phyloP scores from a whole-genome alignment of 495 filamentous ascomycete species.

The Ascodesmis nigricans region DNA sequence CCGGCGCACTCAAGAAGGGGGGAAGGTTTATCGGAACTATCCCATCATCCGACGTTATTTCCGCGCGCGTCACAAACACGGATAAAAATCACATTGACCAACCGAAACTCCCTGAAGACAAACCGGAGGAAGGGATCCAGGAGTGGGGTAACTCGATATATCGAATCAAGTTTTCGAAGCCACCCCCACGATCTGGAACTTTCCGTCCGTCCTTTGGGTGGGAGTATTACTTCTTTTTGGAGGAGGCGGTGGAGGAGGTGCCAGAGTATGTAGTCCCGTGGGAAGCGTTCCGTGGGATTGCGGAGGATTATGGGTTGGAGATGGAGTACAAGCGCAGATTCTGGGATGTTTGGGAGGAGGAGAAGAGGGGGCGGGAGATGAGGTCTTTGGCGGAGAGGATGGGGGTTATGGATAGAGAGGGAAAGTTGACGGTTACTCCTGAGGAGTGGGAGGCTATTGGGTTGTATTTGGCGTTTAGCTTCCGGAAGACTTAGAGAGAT shows the following conservation, averaged over 20 bases:
- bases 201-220: conserved; percentile 92
- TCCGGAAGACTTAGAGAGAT: conserved; percentile 20
- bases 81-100: conserved; percentile 31
- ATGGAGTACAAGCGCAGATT: conserved; percentile 80
- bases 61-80: conserved; percentile 32
- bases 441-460: conserved; percentile 22
- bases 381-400: conserved; percentile 77
- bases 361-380: conserved; percentile 58
- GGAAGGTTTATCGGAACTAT: conserved; percentile 84
- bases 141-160: conserved; percentile 85
- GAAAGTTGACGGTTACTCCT: conserved; percentile 11
- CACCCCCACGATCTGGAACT: conserved; percentile 33
- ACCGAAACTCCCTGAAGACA: conserved; percentile 12
- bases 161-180: conserved; percentile 60
- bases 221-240: conserved; percentile 89
- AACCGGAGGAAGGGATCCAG: conserved; percentile 17
- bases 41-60: conserved; percentile 77
- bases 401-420: conserved; percentile 53
- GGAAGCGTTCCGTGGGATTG: conserved; percentile 85
- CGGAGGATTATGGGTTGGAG: conserved; percentile 91
- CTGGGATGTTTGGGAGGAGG: conserved; percentile 69
- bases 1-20: conserved; percentile 72
- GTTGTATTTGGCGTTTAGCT: conserved; percentile 20
- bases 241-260: conserved; percentile 87
- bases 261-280: conserved; percentile 97